Percentiles rank a stretch among this genome's conserved stretches.
Conservation (phyloP, 805 yeast species). For the Kodamaea neixiangensis region DNA sequence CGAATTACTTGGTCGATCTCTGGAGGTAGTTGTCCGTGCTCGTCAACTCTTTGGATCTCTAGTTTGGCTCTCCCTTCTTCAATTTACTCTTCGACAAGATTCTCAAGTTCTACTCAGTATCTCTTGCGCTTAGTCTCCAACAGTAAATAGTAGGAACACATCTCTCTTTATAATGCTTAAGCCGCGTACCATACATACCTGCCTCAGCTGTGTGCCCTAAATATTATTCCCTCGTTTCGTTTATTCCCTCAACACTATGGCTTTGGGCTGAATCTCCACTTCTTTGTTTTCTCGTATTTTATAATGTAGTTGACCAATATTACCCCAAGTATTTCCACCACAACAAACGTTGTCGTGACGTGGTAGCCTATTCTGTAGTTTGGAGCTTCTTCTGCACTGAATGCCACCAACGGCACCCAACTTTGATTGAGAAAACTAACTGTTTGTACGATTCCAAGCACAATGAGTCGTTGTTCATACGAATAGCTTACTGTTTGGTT, state of each 20-base stretch:
- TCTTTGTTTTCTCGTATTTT: not conserved
- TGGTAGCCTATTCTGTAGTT: slow-evolving; percentile 10
- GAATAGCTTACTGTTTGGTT: slow-evolving; percentile 10
- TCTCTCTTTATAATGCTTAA: not conserved
- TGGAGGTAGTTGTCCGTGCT: too few species aligned
- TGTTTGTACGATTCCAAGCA: slow-evolving; percentile 11
- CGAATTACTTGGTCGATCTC: too few species aligned
- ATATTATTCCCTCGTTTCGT: not conserved
- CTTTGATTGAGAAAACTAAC: slow-evolving; percentile 10
- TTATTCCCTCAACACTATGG: not conserved
- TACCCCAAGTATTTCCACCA: slow-evolving; percentile 6
- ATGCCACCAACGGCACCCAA: slow-evolving; percentile 9
- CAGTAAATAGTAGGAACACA: too few species aligned
- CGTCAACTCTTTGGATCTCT: too few species aligned
- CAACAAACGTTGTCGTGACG: slow-evolving; percentile 1
- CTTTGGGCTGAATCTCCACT: slow-evolving; percentile 6
- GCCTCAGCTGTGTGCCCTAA: too few species aligned
- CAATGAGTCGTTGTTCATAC: slow-evolving; percentile 9
- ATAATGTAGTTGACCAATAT: slow-evolving; percentile 1
- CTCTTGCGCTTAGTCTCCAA: too few species aligned
- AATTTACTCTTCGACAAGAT: too few species aligned
- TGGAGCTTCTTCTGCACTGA: slow-evolving; percentile 8
- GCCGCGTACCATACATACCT: too few species aligned
- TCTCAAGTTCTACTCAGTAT: too few species aligned
- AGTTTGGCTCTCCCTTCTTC: too few species aligned